A percentile compares a stretch with the other conserved stretches of the same genome.
phyloP scores from a whole-genome alignment of 2,329 filamentous ascomycete genomes.

The Aureobasidium leucospermi region DNA sequence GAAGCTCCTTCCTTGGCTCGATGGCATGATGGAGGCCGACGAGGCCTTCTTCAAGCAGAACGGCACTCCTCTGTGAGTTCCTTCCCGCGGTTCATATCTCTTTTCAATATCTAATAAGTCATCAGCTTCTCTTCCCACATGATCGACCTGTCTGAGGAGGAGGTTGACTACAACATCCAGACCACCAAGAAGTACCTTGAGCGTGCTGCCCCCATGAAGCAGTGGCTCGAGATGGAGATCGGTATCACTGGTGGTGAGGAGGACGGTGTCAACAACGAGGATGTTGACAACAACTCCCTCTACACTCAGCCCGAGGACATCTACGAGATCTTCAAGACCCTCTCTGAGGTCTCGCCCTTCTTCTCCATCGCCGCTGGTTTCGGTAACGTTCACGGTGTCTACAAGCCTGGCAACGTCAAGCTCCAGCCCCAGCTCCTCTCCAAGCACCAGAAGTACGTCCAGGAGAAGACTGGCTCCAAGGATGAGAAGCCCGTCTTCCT shows the following conservation, averaged over 20 bases:
- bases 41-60: constrained; percentile 92
- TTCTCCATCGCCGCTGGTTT: constrained; percentile 98
- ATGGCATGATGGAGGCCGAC: constrained; percentile 90
- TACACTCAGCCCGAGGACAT: constrained; percentile 99
- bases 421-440: constrained; percentile 90
- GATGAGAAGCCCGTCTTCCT: constrained; percentile 94
- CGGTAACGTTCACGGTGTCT: constrained; percentile 98
- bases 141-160: constrained; percentile 94
- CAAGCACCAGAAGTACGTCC: constrained; percentile 93
- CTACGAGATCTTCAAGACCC: constrained; percentile 79
- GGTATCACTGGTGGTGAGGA: constrained; percentile 96
- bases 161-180: constrained; percentile 80
- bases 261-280: constrained; percentile 97
- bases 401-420: constrained; percentile 96
- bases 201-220: constrained; percentile 92
- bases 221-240: constrained; percentile 98
- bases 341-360: constrained; percentile 81
- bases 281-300: constrained; percentile 90
- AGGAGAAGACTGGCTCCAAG: constrained; percentile 64
- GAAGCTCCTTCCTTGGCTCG: constrained; percentile 97
- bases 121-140: constrained; percentile 80
- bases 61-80: constrained; percentile 64
- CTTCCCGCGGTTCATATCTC: not conserved
- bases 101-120: not conserved
- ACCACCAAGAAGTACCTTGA: constrained; percentile 91